Evolutionary conservation across 78 protist species (phyloP), one percentile per base, ranked within the genome.

Genomic region (Dictyostelium firmibasis): DNA sequence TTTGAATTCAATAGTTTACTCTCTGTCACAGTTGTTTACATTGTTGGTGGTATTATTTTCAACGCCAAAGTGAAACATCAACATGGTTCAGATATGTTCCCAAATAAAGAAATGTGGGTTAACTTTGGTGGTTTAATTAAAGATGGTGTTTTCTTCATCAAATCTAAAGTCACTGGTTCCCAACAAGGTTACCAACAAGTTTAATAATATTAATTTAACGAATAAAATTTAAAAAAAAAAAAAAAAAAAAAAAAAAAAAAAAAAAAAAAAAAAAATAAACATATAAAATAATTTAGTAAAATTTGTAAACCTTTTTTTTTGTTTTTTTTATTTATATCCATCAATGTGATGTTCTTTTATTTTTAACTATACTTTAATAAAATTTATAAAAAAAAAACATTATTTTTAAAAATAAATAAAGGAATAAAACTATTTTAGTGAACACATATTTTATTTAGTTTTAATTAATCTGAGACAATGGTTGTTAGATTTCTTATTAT

Each of bases 91-190:
- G 93, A 87, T 25, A 87, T 87, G 85, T 78, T 87, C 85, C 93
- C 93, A 57, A 87, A 87, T 47, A 57, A 78, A 27, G 23, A 41
- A 8, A 57, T 76, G 29, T 87, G 93, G 93, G 44, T 29, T 8
- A 70, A 64, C 2, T 29, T 76, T 69, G 79, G 67, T 60, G 85
- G 72, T 35, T 64, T 87, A 36, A 78, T 87, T 25, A 87, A 87
- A 50, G 93, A 87, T 64, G 93, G 93, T 87, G 36, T 76, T 13
- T 87, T 78, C 43, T 87, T 87, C 31, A 79, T 87, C 33, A 87
- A 78, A 64, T 25, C 43, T 14, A 87, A 87, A 70, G 43, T 87
- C 31, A 64, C 93, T n/a, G 83, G 91, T 35, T 3, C 72, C 0
- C 9, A 33, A 11, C 33, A 18, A 23, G 84, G 93, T 18, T 87